phyloP scores from a whole-genome alignment of 352 stramenopile genomes.

The Pythium aquatile region DNA sequence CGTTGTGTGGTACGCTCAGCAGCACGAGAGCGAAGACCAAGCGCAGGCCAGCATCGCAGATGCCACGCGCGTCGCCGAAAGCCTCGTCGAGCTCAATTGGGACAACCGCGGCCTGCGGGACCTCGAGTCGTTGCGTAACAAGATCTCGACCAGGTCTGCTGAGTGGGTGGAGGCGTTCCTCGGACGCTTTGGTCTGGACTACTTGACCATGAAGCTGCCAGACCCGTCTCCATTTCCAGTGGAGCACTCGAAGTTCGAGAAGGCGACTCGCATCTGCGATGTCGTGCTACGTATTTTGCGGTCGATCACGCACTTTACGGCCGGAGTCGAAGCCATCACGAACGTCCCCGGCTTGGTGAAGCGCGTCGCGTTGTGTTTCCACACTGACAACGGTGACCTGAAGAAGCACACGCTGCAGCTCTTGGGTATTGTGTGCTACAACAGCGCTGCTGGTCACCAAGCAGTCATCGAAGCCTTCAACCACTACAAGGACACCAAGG shows the following conservation, averaged over 20 bases:
- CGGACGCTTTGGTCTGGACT: slow-evolving; percentile 73
- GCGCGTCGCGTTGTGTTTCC: slow-evolving; percentile 76
- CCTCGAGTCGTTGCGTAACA: slow-evolving; percentile 63
- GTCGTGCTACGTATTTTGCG: slow-evolving; percentile 74
- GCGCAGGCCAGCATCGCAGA: slow-evolving; percentile 53
- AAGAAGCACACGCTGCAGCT: slow-evolving; percentile 84
- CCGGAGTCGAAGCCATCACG: slow-evolving; percentile 78
- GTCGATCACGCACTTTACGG: slow-evolving; percentile 76
- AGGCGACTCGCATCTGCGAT: slow-evolving; percentile 72
- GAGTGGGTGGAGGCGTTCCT: slow-evolving; percentile 83
- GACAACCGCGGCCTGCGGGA: slow-evolving; percentile 78
- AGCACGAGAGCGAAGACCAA: slow-evolving; percentile 76
- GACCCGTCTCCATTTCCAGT: slow-evolving; percentile 80
- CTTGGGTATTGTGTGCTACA: slow-evolving; percentile 85
- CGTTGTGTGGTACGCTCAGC: slow-evolving; percentile 80
- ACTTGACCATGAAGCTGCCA: slow-evolving; percentile 84
- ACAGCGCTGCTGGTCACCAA: slow-evolving; percentile 77
- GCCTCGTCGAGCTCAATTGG: slow-evolving; percentile 80
- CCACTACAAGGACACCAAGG: slow-evolving; percentile 84
- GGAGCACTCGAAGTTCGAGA: slow-evolving; percentile 77
- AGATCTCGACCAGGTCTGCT: slow-evolving; percentile 64
- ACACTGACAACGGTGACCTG: slow-evolving; percentile 79
- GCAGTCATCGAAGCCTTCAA: slow-evolving; percentile 81
- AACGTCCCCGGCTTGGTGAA: slow-evolving; percentile 81
- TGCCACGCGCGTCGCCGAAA: slow-evolving; percentile 67